Conservation (phyloP, 495 filamentous ascomycete genomes). For the Aspergillus bertholletiae region DNA sequence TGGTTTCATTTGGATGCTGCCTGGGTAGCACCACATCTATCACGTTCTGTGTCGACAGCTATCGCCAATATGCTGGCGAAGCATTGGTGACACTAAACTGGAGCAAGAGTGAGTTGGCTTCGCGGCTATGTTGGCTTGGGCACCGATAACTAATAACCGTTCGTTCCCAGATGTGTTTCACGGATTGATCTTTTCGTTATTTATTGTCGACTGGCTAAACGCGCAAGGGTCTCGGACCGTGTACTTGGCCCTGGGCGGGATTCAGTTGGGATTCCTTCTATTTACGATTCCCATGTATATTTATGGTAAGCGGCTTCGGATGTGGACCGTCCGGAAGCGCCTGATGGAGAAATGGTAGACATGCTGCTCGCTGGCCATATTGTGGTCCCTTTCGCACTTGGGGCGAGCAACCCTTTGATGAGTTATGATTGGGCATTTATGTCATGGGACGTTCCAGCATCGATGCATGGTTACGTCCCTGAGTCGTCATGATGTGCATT, state of each 20-base stretch:
- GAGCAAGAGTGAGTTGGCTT: slow-evolving; percentile 64
- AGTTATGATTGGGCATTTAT: not conserved
- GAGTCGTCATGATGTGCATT: not conserved
- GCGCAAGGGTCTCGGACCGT: slow-evolving; percentile 71
- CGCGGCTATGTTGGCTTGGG: not conserved
- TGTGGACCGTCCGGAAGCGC: slow-evolving; percentile 91
- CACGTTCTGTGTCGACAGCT: slow-evolving; percentile 91
- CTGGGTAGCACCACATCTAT: slow-evolving; percentile 92
- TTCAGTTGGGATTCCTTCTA: slow-evolving; percentile 72
- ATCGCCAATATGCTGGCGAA: slow-evolving; percentile 91
- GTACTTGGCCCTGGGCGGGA: slow-evolving; percentile 79
- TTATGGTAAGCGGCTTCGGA: slow-evolving; percentile 87
- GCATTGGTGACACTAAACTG: slow-evolving; percentile 94
- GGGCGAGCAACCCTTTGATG: not conserved
- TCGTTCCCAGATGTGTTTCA: slow-evolving; percentile 67
- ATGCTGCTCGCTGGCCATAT: not conserved
- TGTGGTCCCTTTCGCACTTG: not conserved
- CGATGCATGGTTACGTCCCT: not conserved
- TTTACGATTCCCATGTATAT: slow-evolving; percentile 93
- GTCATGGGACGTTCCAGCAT: not conserved
- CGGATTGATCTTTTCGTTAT: slow-evolving; percentile 84
- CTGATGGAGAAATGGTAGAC: slow-evolving; percentile 67
- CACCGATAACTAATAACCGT: slow-evolving; percentile 5
- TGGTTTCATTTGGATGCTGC: slow-evolving; percentile 91
- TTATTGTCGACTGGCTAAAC: slow-evolving; percentile 84